Percentiles rank a stretch among this genome's conserved stretches.
These are phyloP conservation scores for Phytophthora boehmeriae DNA, from an alignment of 352 stramenopile genomes.

Conservation along the genomic window DNA sequence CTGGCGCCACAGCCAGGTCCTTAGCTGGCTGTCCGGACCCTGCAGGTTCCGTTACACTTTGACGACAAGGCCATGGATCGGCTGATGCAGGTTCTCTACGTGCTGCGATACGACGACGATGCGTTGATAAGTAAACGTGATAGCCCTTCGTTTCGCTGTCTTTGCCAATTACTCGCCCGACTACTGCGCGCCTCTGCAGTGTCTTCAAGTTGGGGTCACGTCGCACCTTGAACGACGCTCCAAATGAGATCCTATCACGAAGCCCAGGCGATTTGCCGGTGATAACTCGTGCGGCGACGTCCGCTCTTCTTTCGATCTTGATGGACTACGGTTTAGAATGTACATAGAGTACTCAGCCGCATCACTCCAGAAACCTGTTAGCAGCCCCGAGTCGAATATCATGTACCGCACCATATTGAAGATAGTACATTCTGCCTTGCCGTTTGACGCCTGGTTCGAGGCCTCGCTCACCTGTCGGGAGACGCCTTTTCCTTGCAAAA, in stretches of 20 bases:
- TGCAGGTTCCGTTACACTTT: background rate
- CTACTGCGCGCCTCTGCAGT: background rate
- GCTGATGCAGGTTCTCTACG: background rate
- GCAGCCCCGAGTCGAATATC: too few relatives aligned
- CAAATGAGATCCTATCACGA: background rate
- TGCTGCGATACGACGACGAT: background rate
- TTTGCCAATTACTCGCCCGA: background rate
- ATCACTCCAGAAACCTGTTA: conserved; percentile 19
- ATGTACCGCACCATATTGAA: conserved; percentile 27
- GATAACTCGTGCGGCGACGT: background rate
- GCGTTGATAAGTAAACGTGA: background rate
- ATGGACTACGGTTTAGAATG: conserved; percentile 7
- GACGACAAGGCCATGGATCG: background rate
- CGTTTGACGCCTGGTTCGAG: conserved; percentile 26
- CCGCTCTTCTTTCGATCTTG: background rate
- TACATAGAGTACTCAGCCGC: conserved; percentile 31
- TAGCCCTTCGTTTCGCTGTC: background rate
- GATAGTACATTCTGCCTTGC: conserved; percentile 37
- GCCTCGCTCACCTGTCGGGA: conserved; percentile 24
- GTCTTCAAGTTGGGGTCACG: conserved; percentile 4
- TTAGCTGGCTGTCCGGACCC: background rate
- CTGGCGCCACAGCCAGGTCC: background rate
- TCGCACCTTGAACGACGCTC: background rate
- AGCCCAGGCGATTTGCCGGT: background rate
- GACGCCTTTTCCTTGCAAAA: conserved; percentile 20